phyloP scores from a whole-genome alignment of 202 grass and related monocot species.

The Eragrostis tef region DNA sequence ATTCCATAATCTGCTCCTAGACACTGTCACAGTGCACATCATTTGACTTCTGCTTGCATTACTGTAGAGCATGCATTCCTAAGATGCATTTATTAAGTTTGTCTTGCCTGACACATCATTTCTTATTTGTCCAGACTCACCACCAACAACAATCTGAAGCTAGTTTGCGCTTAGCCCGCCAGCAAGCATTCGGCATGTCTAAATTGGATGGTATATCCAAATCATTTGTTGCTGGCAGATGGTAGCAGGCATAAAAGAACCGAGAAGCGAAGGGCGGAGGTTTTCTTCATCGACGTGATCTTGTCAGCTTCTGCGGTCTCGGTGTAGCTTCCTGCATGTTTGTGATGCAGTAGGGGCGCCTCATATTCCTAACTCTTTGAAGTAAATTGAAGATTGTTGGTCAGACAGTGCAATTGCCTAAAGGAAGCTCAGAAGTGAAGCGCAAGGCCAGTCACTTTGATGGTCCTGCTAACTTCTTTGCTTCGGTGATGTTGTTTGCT shows the following conservation, averaged over 20 bases:
- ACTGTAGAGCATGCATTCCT: neutral
- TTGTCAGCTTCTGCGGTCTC: constrained; percentile 43
- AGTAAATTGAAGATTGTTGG: constrained; percentile 21
- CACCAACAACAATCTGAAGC: constrained; percentile 69
- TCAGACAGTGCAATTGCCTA: constrained; percentile 17
- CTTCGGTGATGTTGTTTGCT: neutral
- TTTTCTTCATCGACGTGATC: neutral
- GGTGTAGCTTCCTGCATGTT: constrained; percentile 44
- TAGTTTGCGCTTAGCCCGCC: constrained; percentile 83
- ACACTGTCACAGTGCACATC: neutral
- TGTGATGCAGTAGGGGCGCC: constrained; percentile 31
- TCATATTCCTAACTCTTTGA: neutral
- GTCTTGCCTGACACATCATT: neutral
- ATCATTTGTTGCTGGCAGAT: constrained; percentile 65
- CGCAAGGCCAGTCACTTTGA: neutral
- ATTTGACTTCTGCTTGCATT: neutral
- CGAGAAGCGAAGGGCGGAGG: constrained; percentile 41
- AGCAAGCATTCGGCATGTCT: constrained; percentile 26
- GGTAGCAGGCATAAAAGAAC: constrained; percentile 71
- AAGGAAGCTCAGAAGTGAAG: constrained; percentile 13
- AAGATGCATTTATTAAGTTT: constrained; percentile 5
- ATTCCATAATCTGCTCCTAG: neutral
- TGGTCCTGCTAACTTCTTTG: neutral
- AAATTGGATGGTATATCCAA: constrained; percentile 28
- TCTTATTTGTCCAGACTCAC: constrained; percentile 56